Evolutionary conservation across 495 filamentous ascomycete genomes (phyloP), one percentile per base, ranked within the genome.

Genomic region (Pyrenula aspistea): DNA sequence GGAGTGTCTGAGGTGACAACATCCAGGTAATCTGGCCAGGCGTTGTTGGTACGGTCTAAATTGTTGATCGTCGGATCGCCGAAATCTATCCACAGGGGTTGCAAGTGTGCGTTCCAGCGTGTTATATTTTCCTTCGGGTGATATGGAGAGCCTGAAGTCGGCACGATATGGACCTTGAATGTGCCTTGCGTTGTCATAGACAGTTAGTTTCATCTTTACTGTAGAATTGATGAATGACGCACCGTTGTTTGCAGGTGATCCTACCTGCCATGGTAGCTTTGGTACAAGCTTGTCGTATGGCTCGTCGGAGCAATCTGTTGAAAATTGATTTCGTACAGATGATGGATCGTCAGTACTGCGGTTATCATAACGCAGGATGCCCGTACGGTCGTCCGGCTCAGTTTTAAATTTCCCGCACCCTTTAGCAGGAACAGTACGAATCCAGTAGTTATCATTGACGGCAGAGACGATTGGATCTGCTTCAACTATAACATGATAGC

Each of bases 401-500:
- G 19, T 19, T 11, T 48, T 19, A 19, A 48, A 48, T n/a, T n/a
- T n/a, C n/a, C n/a, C n/a, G 42, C 42, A 48, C 24, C 76, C 77
- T 10, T 66, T 59, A 24, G 74, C 66, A 57, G 70, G 11, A 11
- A 19, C 19, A 48, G 19, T 48, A 22, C 83, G 76, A 49, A 87
- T 73, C 86, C 86, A 90, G 70, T 85, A 89, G 61, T 80, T 77
- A 15, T 66, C 72, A 11, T 60, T 56, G 11, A 67, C 53, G 12
- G 62, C 62, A 1, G 59, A 24, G 0, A 60, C 59, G 22, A 59
- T 52, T 58, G 80, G 65, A 55, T 77, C 73, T 15, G 84, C 85
- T 49, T 79, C 77, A 51, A 89, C 77, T 56, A 86, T 80, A 10
- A 89, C 72, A 59, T 88, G 80, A 66, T 85, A 85, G 36, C 86